phyloP scores from a whole-genome alignment of 768 basidiomycete genomes.

The Tremella fuciformis region DNA sequence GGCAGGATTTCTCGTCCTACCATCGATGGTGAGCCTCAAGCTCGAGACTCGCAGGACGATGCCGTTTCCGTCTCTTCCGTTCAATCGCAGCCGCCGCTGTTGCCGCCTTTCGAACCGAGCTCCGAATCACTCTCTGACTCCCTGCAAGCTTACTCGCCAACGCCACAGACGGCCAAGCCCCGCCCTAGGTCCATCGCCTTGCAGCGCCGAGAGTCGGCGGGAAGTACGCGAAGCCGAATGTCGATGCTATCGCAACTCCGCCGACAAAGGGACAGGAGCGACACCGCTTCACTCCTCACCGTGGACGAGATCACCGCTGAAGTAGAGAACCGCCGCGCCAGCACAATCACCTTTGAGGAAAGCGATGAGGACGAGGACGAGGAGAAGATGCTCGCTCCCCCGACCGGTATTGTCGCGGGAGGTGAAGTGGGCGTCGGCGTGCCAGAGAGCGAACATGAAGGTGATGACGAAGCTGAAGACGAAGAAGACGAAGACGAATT shows the following conservation, averaged over 20 bases:
- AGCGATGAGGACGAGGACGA: conserved; percentile 30
- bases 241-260: conserved; percentile 55
- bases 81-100: conserved; percentile 39
- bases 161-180: conserved; percentile 31
- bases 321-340: conserved; percentile 66
- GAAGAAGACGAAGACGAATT: conserved; percentile 29
- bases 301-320: conserved; percentile 98
- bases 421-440: background rate
- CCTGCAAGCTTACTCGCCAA: conserved; percentile 51
- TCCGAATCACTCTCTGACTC: conserved; percentile 78
- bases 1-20: conserved; percentile 21
- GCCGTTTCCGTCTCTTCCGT: conserved; percentile 7
- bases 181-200: conserved; percentile 56
- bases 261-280: conserved; percentile 62
- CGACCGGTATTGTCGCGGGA: too few species aligned
- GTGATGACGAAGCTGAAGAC: conserved; percentile 22
- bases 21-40: conserved; percentile 40
- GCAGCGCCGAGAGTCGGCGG: conserved; percentile 36
- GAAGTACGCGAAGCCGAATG: conserved; percentile 58
- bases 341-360: conserved; percentile 61
- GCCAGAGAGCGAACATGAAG: conserved; percentile 10
- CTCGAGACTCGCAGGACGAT: background rate
- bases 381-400: background rate
- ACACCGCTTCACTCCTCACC: conserved; percentile 87
- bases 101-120: conserved; percentile 49